Percentiles rank a stretch among this genome's conserved stretches.
These are phyloP conservation scores for Phytophthora pinifolia DNA, from an alignment of 352 stramenopile species.

Conservation along the genomic window DNA sequence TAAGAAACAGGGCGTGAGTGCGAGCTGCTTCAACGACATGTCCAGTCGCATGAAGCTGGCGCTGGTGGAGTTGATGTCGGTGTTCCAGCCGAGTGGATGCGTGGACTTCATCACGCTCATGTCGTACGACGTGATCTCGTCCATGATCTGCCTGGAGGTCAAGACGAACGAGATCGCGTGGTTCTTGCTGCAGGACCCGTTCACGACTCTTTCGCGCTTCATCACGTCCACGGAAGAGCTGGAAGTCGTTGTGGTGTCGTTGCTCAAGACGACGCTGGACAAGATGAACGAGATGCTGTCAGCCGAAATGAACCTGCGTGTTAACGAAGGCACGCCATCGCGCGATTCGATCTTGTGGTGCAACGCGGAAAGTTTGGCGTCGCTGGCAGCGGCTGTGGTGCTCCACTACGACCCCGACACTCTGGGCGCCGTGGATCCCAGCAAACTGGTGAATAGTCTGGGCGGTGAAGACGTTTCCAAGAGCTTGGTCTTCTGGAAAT, in stretches of 20 bases:
- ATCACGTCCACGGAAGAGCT: constrained; percentile 61
- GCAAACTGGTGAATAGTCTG: constrained; percentile 18
- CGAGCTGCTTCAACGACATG: constrained; percentile 65
- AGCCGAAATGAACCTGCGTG: constrained; percentile 62
- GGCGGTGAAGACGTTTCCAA: constrained; percentile 21
- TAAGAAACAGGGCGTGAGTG: constrained; percentile 62
- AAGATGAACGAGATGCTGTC: constrained; percentile 82
- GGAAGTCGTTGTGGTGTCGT: constrained; percentile 68
- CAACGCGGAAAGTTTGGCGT: constrained; percentile 79
- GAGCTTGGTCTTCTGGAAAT: constrained; percentile 73
- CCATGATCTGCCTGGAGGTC: constrained; percentile 78
- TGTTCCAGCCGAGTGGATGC: constrained; percentile 54
- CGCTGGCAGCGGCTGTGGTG: constrained; percentile 68
- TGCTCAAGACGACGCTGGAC: constrained; percentile 71
- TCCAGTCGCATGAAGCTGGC: constrained; percentile 70
- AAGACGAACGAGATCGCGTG: constrained; percentile 83
- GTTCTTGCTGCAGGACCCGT: constrained; percentile 79
- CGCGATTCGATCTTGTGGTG: constrained; percentile 77
- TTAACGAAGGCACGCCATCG: constrained; percentile 61
- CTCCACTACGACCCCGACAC: constrained; percentile 84
- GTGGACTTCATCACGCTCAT: constrained; percentile 71
- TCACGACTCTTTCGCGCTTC: constrained; percentile 69
- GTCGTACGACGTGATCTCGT: constrained; percentile 80
- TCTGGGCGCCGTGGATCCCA: constrained; percentile 55
- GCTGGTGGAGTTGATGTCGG: constrained; percentile 67